Percentiles rank a stretch among this genome's conserved stretches.
phyloP scores from a whole-genome alignment of 2,329 filamentous ascomycete species.

The Botrytis elliptica region DNA sequence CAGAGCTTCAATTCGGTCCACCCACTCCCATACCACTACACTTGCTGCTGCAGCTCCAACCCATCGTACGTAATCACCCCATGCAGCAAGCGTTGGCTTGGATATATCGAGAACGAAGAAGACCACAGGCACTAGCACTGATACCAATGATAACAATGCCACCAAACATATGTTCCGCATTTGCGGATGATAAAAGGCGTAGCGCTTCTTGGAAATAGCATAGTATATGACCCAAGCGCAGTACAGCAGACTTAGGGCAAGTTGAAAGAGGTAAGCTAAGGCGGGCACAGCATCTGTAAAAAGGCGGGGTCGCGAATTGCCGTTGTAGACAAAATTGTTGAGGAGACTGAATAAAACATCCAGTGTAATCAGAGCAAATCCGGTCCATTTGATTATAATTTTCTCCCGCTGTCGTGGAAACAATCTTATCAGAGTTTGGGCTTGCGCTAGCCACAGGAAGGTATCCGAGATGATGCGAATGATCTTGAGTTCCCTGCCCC shows the following conservation, averaged over 20 bases:
- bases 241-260: slow-evolving; percentile 68
- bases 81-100: slow-evolving; percentile 66
- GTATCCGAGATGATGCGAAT: slow-evolving; percentile 93
- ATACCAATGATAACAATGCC: slow-evolving; percentile 61
- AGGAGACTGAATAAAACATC: slow-evolving; percentile 89
- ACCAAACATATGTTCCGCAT: slow-evolving; percentile 71
- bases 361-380: slow-evolving; percentile 86
- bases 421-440: slow-evolving; percentile 90
- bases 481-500: slow-evolving; percentile 80
- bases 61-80: slow-evolving; percentile 77
- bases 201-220: slow-evolving; percentile 66
- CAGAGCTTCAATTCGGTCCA: slow-evolving; percentile 69
- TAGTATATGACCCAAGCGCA: slow-evolving; percentile 76
- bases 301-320: slow-evolving; percentile 62
- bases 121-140: slow-evolving; percentile 68
- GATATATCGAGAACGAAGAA: slow-evolving; percentile 75
- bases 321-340: slow-evolving; percentile 73
- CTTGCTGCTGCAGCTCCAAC: slow-evolving; percentile 72
- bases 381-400: slow-evolving; percentile 97
- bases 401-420: slow-evolving; percentile 97
- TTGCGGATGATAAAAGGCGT: slow-evolving; percentile 69
- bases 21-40: slow-evolving; percentile 82
- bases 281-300: slow-evolving; percentile 90
- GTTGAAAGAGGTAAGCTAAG: slow-evolving; percentile 68
- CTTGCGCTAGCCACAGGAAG: slow-evolving; percentile 95